These are phyloP conservation scores for Keithomyces neogunnii DNA, from an alignment of 2,329 filamentous ascomycete genomes.

Conservation along the genomic window DNA sequence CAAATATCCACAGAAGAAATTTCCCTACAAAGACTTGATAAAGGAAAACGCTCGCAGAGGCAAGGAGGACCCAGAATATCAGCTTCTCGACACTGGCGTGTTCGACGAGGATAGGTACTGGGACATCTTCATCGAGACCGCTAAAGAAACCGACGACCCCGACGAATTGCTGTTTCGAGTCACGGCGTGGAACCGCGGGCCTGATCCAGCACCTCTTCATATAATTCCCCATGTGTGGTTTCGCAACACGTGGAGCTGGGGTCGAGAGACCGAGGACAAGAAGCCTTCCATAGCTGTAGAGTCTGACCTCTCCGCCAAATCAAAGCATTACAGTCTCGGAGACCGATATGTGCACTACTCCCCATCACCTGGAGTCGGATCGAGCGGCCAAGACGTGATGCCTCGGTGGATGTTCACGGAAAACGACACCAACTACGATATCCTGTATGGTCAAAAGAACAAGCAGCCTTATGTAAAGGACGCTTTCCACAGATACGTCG, in stretches of 20 bases:
- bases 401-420: conserved; percentile 87
- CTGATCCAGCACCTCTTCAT: conserved; percentile 82
- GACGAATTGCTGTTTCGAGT: conserved; percentile 91
- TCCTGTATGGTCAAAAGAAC: conserved; percentile 71
- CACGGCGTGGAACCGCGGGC: conserved; percentile 91
- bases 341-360: conserved; percentile 78
- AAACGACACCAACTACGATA: conserved; percentile 83
- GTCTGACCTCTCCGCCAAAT: conserved; percentile 60
- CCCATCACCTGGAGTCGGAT: conserved; percentile 78
- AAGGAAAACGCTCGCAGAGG: conserved; percentile 72
- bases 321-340: conserved; percentile 73
- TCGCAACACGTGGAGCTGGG: conserved; percentile 96
- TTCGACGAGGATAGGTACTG: conserved; percentile 90
- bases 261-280: conserved; percentile 62
- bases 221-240: conserved; percentile 96
- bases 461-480: conserved; percentile 84
- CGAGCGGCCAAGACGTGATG: conserved; percentile 72
- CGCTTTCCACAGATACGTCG: conserved; percentile 83
- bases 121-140: conserved; percentile 95
- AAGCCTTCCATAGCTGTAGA: conserved; percentile 71
- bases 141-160: conserved; percentile 85
- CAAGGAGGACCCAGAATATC: conserved; percentile 78
- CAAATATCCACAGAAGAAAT: conserved; percentile 88
- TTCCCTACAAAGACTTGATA: conserved; percentile 84
- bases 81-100: conserved; percentile 78